Evolutionary conservation across 495 filamentous ascomycete genomes (phyloP), one percentile per base, ranked within the genome.

Genomic region (Neurospora sublineolata): DNA sequence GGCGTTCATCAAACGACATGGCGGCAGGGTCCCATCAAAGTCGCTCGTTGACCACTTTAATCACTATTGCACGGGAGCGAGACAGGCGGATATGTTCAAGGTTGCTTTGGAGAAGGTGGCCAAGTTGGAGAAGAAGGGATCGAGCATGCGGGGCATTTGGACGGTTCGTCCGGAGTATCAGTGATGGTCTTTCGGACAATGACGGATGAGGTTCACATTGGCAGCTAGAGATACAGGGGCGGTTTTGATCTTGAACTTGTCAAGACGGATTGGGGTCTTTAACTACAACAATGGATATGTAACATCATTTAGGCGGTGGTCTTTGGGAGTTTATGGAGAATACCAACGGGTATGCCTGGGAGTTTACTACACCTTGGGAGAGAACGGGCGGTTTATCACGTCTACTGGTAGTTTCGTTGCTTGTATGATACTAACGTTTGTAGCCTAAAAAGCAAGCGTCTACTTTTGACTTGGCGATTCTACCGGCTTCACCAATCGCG

Each of bases 11-110:
- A 82, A 82, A 37, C 79, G 86, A 16, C 92, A 94, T 71, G 90
- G 89, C 3, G 92, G 92, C 1, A 82, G 85, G 16, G 92, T 89
- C 8, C 87, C 89, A 36, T 92, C 89, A 20, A 90, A 93, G 81
- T 84, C 89, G 80, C 80, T 97, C 73, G 89, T 96, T 27, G 89
- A 94, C 75, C 91, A 96, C 73, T 97, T 88, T 71, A 85, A 83
- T 67, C 83, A 77, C 58, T 87, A 87, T 71, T 88, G 84, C 69
- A 75, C 72, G 20, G 80, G 77, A 0, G 70, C 74, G 3, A 76
- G 77, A 40, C 82, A 85, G 76, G 83, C 80, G 4, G 76, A 76
- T 20, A 78, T 81, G 69, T 87, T 88, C 75, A 87, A 84, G 79
- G 37, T 72, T 37, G 85, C 84, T 14, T 73, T 88, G 39, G 75